Evolutionary conservation across 139 green algal species (phyloP).

Genomic region (Medakamo hakoo): DNA sequence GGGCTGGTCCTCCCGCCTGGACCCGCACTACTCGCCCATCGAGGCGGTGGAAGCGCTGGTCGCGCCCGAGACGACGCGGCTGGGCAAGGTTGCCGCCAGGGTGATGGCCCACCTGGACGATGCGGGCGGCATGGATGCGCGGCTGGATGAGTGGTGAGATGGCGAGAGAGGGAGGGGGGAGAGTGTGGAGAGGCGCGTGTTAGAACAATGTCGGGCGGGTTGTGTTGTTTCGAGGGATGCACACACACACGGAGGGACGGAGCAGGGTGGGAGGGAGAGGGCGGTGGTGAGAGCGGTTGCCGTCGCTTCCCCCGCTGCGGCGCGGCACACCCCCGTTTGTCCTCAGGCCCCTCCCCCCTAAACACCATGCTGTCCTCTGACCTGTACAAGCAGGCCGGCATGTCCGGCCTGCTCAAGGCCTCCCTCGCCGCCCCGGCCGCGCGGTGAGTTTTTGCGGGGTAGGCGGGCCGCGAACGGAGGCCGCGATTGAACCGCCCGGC

Average conservation of each 20-base stretch:
- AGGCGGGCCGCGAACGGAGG: too few species aligned
- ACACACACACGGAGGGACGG: too few species aligned
- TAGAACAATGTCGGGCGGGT: too few species aligned
- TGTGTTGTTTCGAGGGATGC: too few species aligned
- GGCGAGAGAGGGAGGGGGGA: neutral
- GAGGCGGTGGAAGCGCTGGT: conserved; percentile 20
- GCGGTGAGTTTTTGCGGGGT: neutral
- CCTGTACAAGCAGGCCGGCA: conserved; percentile 25
- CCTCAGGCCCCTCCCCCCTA: conserved; percentile 1
- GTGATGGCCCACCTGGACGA: neutral
- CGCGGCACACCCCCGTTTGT: too few species aligned
- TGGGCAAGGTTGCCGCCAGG: neutral
- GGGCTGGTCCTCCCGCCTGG: conserved; percentile 50
- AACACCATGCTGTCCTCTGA: conserved; percentile 27
- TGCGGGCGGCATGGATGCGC: neutral
- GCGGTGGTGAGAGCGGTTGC: too few species aligned
- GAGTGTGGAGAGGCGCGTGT: too few species aligned
- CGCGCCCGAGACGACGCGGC: neutral
- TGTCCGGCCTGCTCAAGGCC: conserved; percentile 16
- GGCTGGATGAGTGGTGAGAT: too few species aligned
- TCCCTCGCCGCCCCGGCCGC: conserved; percentile 1
- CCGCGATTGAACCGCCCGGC: too few species aligned
- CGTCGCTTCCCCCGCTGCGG: too few species aligned
- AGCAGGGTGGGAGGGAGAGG: too few species aligned
- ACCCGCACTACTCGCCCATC: conserved; percentile 23